A percentile compares a stretch with the other conserved stretches of the same genome.
Evolutionary conservation across 371 early-diverging fungal genomes (phyloP).

Genomic region (Amoeboradix gromovi): DNA sequence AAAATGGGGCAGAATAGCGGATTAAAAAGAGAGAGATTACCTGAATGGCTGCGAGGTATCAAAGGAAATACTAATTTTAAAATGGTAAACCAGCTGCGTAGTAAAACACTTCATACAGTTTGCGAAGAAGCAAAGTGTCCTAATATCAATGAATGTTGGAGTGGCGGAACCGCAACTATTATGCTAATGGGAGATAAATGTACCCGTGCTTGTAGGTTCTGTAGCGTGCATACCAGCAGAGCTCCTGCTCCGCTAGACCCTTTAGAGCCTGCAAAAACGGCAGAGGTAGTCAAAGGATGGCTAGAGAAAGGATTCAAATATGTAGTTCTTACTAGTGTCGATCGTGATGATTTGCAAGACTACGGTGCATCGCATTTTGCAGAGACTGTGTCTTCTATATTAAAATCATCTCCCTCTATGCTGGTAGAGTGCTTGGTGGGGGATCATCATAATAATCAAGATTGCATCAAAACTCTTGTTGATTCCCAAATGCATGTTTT

Average conservation of each 20-base stretch:
- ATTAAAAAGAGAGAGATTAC: slow-evolving; percentile 29
- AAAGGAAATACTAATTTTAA: slow-evolving; percentile 46
- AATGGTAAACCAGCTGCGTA: slow-evolving; percentile 4
- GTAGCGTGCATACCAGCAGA: slow-evolving; percentile 82
- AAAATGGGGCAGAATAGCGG: not conserved
- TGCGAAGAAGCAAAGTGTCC: slow-evolving; percentile 91
- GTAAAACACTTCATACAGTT: slow-evolving; percentile 10
- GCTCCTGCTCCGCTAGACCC: slow-evolving; percentile 60
- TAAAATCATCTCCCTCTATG: slow-evolving; percentile 58
- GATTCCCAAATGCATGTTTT: slow-evolving; percentile 75
- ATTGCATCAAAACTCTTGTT: slow-evolving; percentile 47
- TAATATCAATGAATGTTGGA: slow-evolving; percentile 93
- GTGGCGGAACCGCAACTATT: slow-evolving; percentile 89
- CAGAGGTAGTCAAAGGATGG: slow-evolving; percentile 78
- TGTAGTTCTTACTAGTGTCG: slow-evolving; percentile 83
- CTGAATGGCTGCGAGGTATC: slow-evolving; percentile 75
- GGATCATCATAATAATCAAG: slow-evolving; percentile 59
- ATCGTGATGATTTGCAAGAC: slow-evolving; percentile 73
- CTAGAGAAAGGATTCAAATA: slow-evolving; percentile 45
- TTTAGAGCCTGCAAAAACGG: slow-evolving; percentile 73
- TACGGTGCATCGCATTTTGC: slow-evolving; percentile 85
- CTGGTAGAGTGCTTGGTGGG: slow-evolving; percentile 85
- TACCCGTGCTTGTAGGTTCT: slow-evolving; percentile 90
- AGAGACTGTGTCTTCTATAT: slow-evolving; percentile 51
- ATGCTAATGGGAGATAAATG: slow-evolving; percentile 97